A percentile compares a stretch with the other conserved stretches of the same genome.
phyloP scores from a whole-genome alignment of 2,329 filamentous ascomycete species.

The Diaporthe vexans region DNA sequence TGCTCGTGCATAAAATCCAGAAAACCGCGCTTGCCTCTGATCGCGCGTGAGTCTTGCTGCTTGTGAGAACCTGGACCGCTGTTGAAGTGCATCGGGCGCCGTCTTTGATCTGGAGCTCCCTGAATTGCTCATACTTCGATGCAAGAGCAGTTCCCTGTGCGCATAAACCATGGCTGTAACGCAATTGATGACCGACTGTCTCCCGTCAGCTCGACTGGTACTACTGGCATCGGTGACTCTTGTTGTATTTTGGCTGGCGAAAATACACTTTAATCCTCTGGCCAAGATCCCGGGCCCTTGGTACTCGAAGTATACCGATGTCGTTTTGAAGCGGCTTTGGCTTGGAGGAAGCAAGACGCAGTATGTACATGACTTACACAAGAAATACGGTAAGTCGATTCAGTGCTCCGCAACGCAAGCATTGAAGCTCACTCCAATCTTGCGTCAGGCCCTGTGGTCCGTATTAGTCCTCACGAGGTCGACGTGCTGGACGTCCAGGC shows the following conservation, averaged over 20 bases:
- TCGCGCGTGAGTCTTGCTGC: neutral
- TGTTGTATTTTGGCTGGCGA: neutral
- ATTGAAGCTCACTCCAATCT: neutral
- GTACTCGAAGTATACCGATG: constrained; percentile 46
- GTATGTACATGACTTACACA: constrained; percentile 47
- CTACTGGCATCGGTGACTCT: neutral
- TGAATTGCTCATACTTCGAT: neutral
- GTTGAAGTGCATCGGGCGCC: neutral
- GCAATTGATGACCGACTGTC: neutral
- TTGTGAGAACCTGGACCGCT: too few relatives aligned
- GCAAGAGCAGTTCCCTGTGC: neutral
- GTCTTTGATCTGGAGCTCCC: neutral
- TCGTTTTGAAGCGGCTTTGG: constrained; percentile 39
- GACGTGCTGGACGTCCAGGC: constrained; percentile 46
- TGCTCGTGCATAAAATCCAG: neutral
- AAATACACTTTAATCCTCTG: neutral
- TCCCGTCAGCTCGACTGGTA: neutral
- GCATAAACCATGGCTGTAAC: neutral
- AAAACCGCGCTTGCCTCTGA: too few relatives aligned
- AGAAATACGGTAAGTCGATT: constrained; percentile 44
- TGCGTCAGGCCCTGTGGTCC: constrained; percentile 46
- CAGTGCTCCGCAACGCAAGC: too few relatives aligned
- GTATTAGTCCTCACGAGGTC: constrained; percentile 46
- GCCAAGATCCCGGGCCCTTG: constrained; percentile 45
- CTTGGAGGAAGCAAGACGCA: constrained; percentile 41